Evolutionary conservation across 2,329 filamentous ascomycete genomes (phyloP), one percentile per base, ranked within the genome.

Genomic region (Trichophyton mentagrophytes): DNA sequence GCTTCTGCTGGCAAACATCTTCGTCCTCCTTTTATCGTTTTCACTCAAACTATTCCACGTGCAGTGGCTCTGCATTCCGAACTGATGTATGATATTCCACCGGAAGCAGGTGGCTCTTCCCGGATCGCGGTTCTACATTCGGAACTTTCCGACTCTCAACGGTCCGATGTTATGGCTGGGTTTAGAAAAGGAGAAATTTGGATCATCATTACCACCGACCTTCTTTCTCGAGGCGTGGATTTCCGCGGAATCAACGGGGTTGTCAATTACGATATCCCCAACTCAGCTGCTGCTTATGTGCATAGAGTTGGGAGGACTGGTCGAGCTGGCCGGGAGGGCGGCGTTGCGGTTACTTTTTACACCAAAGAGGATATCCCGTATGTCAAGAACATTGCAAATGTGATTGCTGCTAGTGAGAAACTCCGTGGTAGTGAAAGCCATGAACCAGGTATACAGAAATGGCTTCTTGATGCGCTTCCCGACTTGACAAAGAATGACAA

Each of bases 241-340:
- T 96, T 99, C 76, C 85, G 88, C 7, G 93, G 93, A 57, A 86
- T 99, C 64, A 96, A 96, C 69, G 90, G 91, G 53, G 91, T 99
- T 0, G 88, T 99, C 58, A 99, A 97, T 75, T 99, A 96, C 75
- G 93, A 99, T 72, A 90, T 96, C 7, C 93, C 93, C 0, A 89
- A 86, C n/a, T 91, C 88, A 0, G 87, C 88, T 3, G 92, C 91
- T 0, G 85, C 85, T 0, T 99, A 99, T 70, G 88, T 99, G 5
- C 93, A 99, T 74, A 88, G 93, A 9, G 90, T 93, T 0, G 93
- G 93, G 0, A 83, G 93, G 55, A 97, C 93, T 0, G 93, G 92
- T 0, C 82, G 93, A 22, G 93, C 91, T 0, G 93, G 93, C 0
- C 82, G 91, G 25, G 84, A 88, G 68, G 91, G 91, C 20, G 93